Evolutionary conservation across 805 yeast species (phyloP).

Genomic region (Yarrowia keelungensis): DNA sequence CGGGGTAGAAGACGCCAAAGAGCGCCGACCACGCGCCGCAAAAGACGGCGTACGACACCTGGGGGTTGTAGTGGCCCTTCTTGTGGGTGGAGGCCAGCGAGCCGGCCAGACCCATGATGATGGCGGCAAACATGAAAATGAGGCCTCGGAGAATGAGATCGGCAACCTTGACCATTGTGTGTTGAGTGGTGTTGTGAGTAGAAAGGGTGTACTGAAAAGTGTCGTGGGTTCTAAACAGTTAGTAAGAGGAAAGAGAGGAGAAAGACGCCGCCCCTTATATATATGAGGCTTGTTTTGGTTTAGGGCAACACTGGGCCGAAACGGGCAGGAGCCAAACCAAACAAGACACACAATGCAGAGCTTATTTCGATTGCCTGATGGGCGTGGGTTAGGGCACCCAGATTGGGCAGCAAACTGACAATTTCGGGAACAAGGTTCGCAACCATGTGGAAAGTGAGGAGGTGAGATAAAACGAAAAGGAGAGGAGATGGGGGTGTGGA

Average conservation of each 20-base stretch:
- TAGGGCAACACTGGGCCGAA: conserved; percentile 35
- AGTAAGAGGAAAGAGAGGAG: conserved; percentile 50
- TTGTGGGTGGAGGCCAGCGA: conserved; percentile 67
- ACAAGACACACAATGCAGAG: conserved; percentile 38
- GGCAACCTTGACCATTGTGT: conserved; percentile 49
- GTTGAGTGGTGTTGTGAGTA: no score
- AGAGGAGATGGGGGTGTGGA: no score
- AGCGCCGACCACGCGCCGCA: conserved; percentile 86
- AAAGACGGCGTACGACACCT: conserved; percentile 87
- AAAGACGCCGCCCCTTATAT: conserved; percentile 11
- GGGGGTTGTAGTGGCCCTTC: conserved; percentile 63
- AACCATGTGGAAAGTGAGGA: neutral
- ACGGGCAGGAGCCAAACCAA: conserved; percentile 37
- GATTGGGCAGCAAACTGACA: conserved; percentile 18
- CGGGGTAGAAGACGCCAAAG: conserved; percentile 80
- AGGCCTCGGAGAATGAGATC: conserved; percentile 76
- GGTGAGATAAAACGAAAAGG: no score
- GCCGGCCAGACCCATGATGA: conserved; percentile 86
- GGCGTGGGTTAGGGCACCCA: conserved; percentile 28
- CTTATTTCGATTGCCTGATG: conserved; percentile 37
- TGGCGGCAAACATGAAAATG: conserved; percentile 76
- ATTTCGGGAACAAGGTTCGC: conserved; percentile 28
- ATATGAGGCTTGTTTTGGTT: conserved; percentile 30
- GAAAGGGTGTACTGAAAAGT: neutral
- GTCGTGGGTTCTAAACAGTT: neutral